Conservation (phyloP, 1,284 basidiomycete genomes). For the Neolentinus lepideus region DNA sequence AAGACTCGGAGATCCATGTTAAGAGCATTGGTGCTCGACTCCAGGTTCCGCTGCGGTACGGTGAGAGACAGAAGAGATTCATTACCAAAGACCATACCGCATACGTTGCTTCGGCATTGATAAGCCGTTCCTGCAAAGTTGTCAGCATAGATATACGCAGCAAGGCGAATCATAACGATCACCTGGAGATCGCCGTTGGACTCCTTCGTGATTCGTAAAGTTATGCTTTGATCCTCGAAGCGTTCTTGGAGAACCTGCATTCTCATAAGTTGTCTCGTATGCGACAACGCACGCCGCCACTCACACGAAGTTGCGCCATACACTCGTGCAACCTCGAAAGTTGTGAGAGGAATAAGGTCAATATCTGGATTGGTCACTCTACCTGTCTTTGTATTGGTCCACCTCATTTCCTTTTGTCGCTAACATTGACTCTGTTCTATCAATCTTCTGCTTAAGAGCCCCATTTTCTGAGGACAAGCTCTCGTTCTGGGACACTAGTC, state of each 20-base stretch:
- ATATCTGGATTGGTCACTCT: not conserved
- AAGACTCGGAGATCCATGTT: conserved; percentile 18
- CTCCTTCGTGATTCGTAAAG: conserved; percentile 44
- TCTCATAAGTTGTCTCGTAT: not conserved
- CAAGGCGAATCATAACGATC: not conserved
- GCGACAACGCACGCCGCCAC: conserved; percentile 11
- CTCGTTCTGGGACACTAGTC: not conserved
- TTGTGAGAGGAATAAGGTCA: not conserved
- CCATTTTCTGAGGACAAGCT: not conserved
- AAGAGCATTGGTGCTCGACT: conserved; percentile 13
- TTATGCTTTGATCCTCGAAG: conserved; percentile 49
- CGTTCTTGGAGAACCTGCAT: conserved; percentile 47
- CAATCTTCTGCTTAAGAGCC: not conserved
- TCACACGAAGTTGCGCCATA: conserved; percentile 24
- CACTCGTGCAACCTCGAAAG: conserved; percentile 14
- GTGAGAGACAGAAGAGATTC: not conserved
- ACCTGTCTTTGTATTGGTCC: not conserved
- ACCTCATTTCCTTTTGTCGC: not conserved
- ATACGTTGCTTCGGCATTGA: conserved; percentile 19
- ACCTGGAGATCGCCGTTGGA: conserved; percentile 43
- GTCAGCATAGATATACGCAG: not conserved
- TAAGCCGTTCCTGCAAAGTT: conserved; percentile 22
- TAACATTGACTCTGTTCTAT: not conserved
- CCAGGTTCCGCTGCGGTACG: conserved; percentile 15
- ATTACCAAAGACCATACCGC: conserved; percentile 15